Percentiles rank a stretch among this genome's conserved stretches.
Evolutionary conservation across 345 rosid species (phyloP).

Genomic region (Carallia pectinifolia): DNA sequence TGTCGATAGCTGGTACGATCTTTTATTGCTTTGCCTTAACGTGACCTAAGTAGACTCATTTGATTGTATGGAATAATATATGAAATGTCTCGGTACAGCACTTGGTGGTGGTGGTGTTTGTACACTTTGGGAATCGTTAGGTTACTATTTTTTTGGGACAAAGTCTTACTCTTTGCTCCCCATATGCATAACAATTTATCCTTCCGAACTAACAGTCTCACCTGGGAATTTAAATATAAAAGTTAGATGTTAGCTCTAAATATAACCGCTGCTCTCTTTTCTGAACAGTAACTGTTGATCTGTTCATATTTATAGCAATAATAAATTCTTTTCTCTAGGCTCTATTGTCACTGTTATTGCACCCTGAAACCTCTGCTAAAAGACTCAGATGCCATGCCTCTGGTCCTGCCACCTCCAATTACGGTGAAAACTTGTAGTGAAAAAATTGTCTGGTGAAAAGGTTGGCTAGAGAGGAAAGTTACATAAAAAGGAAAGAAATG

Average conservation of each 20-base stretch:
- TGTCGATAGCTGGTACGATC: not conserved
- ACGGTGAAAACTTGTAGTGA: constrained; percentile 10
- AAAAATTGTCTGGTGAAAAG: constrained; percentile 19
- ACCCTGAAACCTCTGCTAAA: constrained; percentile 43
- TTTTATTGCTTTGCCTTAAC: too few species aligned
- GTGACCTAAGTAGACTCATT: too few species aligned
- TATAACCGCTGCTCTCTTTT: not conserved
- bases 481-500: constrained; percentile 16
- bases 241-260: not conserved
- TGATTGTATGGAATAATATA: too few species aligned
- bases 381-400: constrained; percentile 44
- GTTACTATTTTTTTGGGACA: constrained; percentile 22
- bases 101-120: too few species aligned
- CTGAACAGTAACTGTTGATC: not conserved
- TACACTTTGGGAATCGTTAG: constrained; percentile 21
- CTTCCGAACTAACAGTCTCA: too few species aligned
- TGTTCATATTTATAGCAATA: constrained; percentile 32
- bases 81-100: too few species aligned
- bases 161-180: constrained; percentile 28
- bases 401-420: constrained; percentile 31
- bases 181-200: constrained; percentile 10
- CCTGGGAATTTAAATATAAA: too few species aligned
- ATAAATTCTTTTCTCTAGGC: constrained; percentile 28
- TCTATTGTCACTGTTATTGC: constrained; percentile 39
- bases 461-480: constrained; percentile 13